Evolutionary conservation across 345 rosid species (phyloP), one percentile per base, ranked within the genome.

Genomic region (Lumnitzera racemosa): DNA sequence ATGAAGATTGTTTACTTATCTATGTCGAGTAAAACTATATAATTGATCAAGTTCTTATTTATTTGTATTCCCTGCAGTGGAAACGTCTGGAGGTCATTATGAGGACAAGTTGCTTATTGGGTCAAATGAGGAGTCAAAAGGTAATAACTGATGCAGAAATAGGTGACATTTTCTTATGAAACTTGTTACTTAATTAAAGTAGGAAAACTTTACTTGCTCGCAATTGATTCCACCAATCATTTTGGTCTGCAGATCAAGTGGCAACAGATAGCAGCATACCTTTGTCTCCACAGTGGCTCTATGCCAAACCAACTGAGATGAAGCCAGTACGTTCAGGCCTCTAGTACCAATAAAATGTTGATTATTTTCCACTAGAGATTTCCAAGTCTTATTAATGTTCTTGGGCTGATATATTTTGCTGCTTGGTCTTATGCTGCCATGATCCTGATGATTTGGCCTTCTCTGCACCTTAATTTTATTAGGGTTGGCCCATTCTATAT

Each of bases 241-340:
- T 27, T 69, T 59, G 71, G 49, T 41, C 51, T 70, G 77, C 81
- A 91, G 96, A 88, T 75, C 90, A 76, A 70, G 48, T 70, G 66
- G 72, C 73, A 23, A 67, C 82, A 14, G 98, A 91, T 55, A 88
- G 71, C 81, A 86, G 82, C 80, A 88, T 91, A n/a, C 98, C 98
- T 0, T 67, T 91, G 71, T 88, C 96, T 74, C 98, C 98, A 1
- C 96, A 91, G 69, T 91, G 98, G 98, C 95, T 91, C 47, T 91
- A 88, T 77, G 65, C 84, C 15, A 91, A 86, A 65, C 85, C 91
- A 14, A 79, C 61, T 24, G 98, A 91, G 53, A 67, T 62, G 49
- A 91, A 82, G 79, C 56, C 74, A 74, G 82, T 80, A 74, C 15
- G 25, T 67, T 46, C 53, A 25, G 41, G 54, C 47, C 49, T 53